These are phyloP conservation scores for Millerozyma miso DNA, from an alignment of 805 yeast species.

Conservation along the genomic window DNA sequence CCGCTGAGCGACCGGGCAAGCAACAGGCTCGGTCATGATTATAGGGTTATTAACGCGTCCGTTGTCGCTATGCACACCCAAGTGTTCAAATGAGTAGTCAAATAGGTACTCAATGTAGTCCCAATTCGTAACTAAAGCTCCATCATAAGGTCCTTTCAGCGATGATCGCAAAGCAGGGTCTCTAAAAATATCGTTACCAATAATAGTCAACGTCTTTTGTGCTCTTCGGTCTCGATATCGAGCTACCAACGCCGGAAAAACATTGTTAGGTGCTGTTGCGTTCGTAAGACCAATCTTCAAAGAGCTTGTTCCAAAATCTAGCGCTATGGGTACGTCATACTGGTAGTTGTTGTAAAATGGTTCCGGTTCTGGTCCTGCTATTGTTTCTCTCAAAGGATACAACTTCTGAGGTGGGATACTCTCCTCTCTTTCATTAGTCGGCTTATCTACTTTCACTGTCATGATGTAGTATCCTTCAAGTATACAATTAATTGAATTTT, in stretches of 20 bases:
- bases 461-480: neutral
- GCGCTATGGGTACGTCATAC: slow-evolving; percentile 68
- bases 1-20: slow-evolving; percentile 67
- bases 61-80: slow-evolving; percentile 52
- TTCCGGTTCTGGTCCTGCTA: slow-evolving; percentile 36
- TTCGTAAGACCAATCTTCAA: slow-evolving; percentile 59
- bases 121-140: slow-evolving; percentile 86
- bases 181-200: slow-evolving; percentile 76
- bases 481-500: neutral
- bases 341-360: slow-evolving; percentile 47
- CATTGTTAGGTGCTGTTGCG: slow-evolving; percentile 46
- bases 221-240: slow-evolving; percentile 74
- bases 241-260: slow-evolving; percentile 66
- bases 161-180: slow-evolving; percentile 68
- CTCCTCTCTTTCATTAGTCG: slow-evolving; percentile 5
- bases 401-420: slow-evolving; percentile 40
- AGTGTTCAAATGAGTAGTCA: slow-evolving; percentile 78
- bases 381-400: slow-evolving; percentile 39
- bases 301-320: slow-evolving; percentile 75
- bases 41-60: slow-evolving; percentile 72
- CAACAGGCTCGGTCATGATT: slow-evolving; percentile 74
- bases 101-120: slow-evolving; percentile 77
- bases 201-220: slow-evolving; percentile 57
- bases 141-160: slow-evolving; percentile 81
- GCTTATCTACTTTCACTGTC: neutral